Base-by-base conservation (phyloP, 2,329 filamentous ascomycete species). In the Colletotrichum sp. region DNA sequence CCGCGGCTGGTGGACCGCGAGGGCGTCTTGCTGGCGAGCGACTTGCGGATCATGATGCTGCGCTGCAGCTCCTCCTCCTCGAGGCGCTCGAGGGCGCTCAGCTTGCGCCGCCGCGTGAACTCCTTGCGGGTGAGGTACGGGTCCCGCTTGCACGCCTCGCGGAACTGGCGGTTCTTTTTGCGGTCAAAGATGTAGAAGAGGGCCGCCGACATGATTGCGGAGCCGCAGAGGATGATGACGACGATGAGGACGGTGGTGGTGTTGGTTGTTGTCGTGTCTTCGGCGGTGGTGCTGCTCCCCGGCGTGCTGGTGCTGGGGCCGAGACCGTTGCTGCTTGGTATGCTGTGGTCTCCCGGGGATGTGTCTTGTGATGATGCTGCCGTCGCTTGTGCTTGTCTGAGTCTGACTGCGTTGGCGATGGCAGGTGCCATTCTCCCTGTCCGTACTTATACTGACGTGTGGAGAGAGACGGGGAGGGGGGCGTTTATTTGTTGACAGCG, bases 41-140 rank as follows among this genome's bases (percentile, higher is more conserved):
- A 87, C 79, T 89, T 89, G 68, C 84, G 83, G 73, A 89, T 88
- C 78, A 88, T 86, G 62, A 80, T 81, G 34, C 80, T 78, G 15
- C 87, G 81, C 75, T 87, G 83, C 30, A 80, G 72, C 75, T 89
- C 87, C 55, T 85, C 82, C 34, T 85, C 80, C 28, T 82, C 79
- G 18, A 79, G 72, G 8, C 78, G 72, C 34, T 82, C 78, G 26
- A 77, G 28, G 15, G 77, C 69, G 71, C 79, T 82, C 78, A 83
- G 79, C 76, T 81, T 83, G 62, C 80, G 78, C 60, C 77, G 78
- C 10, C 77, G 77, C 6, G 57, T n/a, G 70, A 79, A 79, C 63
- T 79, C 78, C 59, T 75, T 79, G 16, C 67, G 78, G 24, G 78
- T 80, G 36, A 82, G 70, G 76, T 80, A 82, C 0, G 81, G 83